phyloP scores from a whole-genome alignment of 805 yeast species.

The Ogataea wickerhamii region DNA sequence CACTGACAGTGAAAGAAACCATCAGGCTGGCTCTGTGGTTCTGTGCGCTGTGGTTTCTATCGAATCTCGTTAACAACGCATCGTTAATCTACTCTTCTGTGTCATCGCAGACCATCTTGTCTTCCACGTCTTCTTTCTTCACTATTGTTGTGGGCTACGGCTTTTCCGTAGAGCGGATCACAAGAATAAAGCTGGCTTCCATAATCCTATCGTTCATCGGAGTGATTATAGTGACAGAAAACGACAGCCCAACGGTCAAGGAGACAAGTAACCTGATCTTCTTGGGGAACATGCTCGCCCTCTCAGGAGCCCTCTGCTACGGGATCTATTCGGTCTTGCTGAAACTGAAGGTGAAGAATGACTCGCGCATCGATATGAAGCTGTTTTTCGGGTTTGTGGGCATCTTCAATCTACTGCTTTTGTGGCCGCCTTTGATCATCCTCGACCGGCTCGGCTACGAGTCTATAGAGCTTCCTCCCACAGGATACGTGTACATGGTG shows the following conservation, averaged over 20 bases:
- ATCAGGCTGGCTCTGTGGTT: conserved; percentile 73
- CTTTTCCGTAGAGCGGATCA: conserved; percentile 67
- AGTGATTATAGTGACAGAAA: conserved; percentile 70
- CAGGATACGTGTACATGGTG: conserved; percentile 47
- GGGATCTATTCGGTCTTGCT: conserved; percentile 87
- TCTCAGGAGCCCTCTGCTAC: conserved; percentile 83
- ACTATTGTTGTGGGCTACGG: conserved; percentile 79
- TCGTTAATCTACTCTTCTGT: conserved; percentile 86
- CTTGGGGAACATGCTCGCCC: conserved; percentile 75
- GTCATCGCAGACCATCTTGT: conserved; percentile 88
- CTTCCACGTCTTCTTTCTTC: conserved; percentile 91
- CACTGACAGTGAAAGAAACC: conserved; percentile 57
- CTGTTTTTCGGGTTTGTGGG: conserved; percentile 96
- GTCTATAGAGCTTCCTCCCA: conserved; percentile 64
- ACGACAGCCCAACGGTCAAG: conserved; percentile 47
- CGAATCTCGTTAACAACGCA: conserved; percentile 86
- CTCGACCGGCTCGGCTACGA: conserved; percentile 67
- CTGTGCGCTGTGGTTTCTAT: conserved; percentile 83
- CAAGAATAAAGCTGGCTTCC: conserved; percentile 61
- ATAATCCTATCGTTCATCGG: conserved; percentile 72
- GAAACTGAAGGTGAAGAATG: conserved; percentile 69
- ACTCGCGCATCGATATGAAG: conserved; percentile 75
- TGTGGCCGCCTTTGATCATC: conserved; percentile 80
- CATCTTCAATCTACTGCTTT: conserved; percentile 61
- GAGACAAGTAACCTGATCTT: conserved; percentile 27